Evolutionary conservation across 441 rosid genomes (phyloP).

Genomic region (Corymbia citriodora): DNA sequence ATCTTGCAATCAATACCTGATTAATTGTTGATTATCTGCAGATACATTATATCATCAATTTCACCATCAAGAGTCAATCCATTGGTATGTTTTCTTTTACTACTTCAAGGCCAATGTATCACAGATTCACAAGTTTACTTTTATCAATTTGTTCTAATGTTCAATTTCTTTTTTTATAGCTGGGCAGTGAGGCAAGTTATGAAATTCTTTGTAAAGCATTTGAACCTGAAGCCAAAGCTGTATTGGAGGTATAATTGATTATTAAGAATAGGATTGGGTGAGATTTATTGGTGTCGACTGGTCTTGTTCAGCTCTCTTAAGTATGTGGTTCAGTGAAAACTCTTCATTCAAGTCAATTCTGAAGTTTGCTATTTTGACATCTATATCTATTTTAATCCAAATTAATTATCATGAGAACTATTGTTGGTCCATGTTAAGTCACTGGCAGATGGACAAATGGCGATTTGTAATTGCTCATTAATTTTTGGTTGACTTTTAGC

Average conservation of each 20-base stretch:
- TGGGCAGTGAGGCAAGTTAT: conserved; percentile 39
- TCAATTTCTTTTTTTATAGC: conserved; percentile 24
- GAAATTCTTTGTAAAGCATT: conserved; percentile 91
- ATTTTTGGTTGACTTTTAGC: neutral
- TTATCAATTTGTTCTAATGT: neutral
- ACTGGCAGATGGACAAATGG: neutral
- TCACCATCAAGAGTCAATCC: conserved; percentile 77
- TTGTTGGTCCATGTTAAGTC: neutral
- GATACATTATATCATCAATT: conserved; percentile 66
- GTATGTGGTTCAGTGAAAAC: neutral
- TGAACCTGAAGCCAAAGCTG: conserved; percentile 54
- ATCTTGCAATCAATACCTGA: neutral
- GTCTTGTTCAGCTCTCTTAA: neutral
- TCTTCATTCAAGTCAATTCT: neutral
- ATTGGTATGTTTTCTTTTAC: conserved; percentile 32
- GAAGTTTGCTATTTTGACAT: neutral
- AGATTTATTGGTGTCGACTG: neutral
- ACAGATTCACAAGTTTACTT: neutral
- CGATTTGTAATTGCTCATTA: neutral
- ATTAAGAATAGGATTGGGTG: neutral
- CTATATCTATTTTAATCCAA: neutral
- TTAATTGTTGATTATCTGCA: conserved; percentile 17
- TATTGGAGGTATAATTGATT: conserved; percentile 36
- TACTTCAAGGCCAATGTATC: neutral
- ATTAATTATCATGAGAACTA: neutral